phyloP scores from a whole-genome alignment of 2,329 filamentous ascomycete species.

The Seiridium cupressi region DNA sequence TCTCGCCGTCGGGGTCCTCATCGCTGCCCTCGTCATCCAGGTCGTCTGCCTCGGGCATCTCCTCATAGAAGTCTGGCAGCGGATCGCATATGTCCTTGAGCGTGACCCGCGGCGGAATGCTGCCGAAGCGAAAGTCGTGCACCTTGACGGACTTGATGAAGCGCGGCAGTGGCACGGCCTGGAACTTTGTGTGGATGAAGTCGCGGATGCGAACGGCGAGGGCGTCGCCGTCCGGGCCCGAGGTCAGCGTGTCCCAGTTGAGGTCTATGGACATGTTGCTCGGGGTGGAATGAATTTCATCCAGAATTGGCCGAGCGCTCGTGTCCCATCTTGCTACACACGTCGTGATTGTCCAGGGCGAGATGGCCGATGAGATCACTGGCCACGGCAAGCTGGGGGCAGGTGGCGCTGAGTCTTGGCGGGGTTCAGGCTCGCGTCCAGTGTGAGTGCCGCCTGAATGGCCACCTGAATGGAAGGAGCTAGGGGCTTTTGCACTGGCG shows the following conservation, averaged over 20 bases:
- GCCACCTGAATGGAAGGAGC: too few relatives aligned
- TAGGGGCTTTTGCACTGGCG: too few relatives aligned
- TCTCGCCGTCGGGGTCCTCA: slow-evolving; percentile 34
- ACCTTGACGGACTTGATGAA: slow-evolving; percentile 97
- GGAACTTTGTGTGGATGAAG: slow-evolving; percentile 95
- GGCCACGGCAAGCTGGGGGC: too few relatives aligned
- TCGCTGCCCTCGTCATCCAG: slow-evolving; percentile 49
- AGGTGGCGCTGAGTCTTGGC: too few relatives aligned
- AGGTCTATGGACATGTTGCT: slow-evolving; percentile 88
- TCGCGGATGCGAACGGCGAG: slow-evolving; percentile 84
- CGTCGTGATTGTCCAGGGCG: too few relatives aligned
- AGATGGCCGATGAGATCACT: too few relatives aligned
- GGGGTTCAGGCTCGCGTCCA: too few relatives aligned
- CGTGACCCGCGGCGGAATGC: slow-evolving; percentile 77
- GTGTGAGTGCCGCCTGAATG: too few relatives aligned
- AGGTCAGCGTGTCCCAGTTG: slow-evolving; percentile 91
- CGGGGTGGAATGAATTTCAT: background rate
- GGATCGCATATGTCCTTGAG: slow-evolving; percentile 98
- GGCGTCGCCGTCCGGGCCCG: slow-evolving; percentile 80
- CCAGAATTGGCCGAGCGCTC: background rate
- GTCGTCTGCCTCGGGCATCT: slow-evolving; percentile 64
- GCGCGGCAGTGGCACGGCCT: slow-evolving; percentile 83
- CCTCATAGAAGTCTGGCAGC: slow-evolving; percentile 93
- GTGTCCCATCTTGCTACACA: background rate
- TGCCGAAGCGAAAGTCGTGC: slow-evolving; percentile 90